These are phyloP conservation scores for Aaosphaeria pasadenensis DNA, from an alignment of 2,329 filamentous ascomycete genomes.

Conservation along the genomic window DNA sequence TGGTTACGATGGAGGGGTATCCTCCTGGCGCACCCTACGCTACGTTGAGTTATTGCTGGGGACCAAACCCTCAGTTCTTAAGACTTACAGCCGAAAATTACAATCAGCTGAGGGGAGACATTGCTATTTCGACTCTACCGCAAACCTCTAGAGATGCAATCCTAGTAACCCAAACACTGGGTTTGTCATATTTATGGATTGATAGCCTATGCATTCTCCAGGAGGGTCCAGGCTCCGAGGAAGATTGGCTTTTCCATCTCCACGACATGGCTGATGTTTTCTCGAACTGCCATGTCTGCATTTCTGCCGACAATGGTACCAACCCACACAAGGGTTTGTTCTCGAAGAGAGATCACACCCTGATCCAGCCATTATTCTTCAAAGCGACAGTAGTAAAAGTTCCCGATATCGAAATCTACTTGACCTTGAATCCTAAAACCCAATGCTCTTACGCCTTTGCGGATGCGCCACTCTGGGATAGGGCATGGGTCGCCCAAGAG, in stretches of 20 bases:
- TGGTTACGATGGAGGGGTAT: background rate
- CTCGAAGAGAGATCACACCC: background rate
- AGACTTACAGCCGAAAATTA: background rate
- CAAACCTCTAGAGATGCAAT: background rate
- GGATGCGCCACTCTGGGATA: background rate
- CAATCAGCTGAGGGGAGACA: background rate
- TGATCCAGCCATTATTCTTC: background rate
- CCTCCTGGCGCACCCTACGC: background rate
- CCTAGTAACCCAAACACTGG: background rate
- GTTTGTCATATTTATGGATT: background rate
- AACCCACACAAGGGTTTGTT: background rate
- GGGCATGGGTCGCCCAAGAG: background rate
- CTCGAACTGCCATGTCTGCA: background rate
- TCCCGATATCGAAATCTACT: too few species aligned
- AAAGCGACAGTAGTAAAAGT: background rate
- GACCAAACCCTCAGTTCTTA: background rate
- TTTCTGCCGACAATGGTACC: background rate
- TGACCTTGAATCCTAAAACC: too few species aligned
- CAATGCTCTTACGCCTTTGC: too few species aligned
- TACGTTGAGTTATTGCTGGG: background rate
- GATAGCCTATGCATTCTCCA: background rate
- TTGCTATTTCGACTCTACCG: background rate
- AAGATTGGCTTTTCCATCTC: background rate
- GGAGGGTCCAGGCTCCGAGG: background rate
- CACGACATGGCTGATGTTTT: background rate